phyloP scores from a whole-genome alignment of 164 flowering plant genomes.

The Kingdonia uniflora region DNA sequence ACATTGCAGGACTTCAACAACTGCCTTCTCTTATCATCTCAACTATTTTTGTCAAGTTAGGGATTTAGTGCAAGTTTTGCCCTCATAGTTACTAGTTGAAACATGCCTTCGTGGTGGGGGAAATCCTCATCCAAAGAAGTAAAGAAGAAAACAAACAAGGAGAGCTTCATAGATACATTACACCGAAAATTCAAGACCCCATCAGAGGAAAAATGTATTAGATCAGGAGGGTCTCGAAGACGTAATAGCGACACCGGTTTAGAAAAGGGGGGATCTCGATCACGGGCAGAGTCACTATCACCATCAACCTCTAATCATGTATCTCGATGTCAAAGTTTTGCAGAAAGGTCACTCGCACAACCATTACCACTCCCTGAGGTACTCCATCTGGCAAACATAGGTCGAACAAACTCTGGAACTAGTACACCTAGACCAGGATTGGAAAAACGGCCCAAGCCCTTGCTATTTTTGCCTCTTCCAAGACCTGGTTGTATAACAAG shows the following conservation, averaged over 20 bases:
- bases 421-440: slow-evolving; percentile 36
- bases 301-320: slow-evolving; percentile 71
- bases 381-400: slow-evolving; percentile 26
- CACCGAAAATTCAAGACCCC: slow-evolving; percentile 51
- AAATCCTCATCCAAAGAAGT: slow-evolving; percentile 83
- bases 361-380: slow-evolving; percentile 79
- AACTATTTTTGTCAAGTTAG: too few species aligned
- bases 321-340: slow-evolving; percentile 91
- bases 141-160: slow-evolving; percentile 72
- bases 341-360: slow-evolving; percentile 64
- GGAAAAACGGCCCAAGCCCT: slow-evolving; percentile 42
- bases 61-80: too few species aligned
- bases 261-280: slow-evolving; percentile 54
- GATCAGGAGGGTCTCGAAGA: slow-evolving; percentile 51
- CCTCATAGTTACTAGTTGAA: slow-evolving; percentile 3
- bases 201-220: slow-evolving; percentile 47
- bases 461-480: slow-evolving; percentile 48
- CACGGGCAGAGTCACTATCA: slow-evolving; percentile 58
- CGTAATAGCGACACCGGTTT: slow-evolving; percentile 44
- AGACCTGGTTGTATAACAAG: slow-evolving; percentile 37
- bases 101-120: slow-evolving; percentile 67
- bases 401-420: slow-evolving; percentile 53
- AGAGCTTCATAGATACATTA: slow-evolving; percentile 55
- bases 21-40: too few species aligned
- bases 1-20: too few species aligned